Evolutionary conservation across 2,329 filamentous ascomycete genomes (phyloP).

Genomic region (Hansfordia pulvinata): DNA sequence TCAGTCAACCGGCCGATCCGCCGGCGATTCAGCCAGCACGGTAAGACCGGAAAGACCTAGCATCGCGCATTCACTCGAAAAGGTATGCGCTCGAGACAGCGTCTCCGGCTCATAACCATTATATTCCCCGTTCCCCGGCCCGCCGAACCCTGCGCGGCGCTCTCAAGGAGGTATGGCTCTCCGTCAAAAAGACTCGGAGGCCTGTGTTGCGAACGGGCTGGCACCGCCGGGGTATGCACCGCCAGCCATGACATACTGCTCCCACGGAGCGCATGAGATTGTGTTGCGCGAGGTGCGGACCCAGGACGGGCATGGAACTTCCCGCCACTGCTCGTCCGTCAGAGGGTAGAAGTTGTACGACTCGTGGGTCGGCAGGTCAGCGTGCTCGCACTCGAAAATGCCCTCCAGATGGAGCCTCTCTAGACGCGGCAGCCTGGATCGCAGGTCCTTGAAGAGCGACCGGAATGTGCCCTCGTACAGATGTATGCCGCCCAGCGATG

Average conservation of each 20-base stretch:
- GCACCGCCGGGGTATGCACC: conserved; percentile 18
- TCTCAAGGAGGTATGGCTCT: too few species aligned
- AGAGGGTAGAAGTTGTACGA: conserved; percentile 26
- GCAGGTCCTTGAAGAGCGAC: conserved; percentile 26
- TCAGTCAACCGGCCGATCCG: too few species aligned
- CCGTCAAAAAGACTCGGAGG: too few species aligned
- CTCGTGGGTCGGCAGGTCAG: conserved; percentile 21
- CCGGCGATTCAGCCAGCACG: too few species aligned
- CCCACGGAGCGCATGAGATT: conserved; percentile 23
- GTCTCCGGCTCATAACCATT: too few species aligned
- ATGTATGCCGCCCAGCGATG: conserved; percentile 27
- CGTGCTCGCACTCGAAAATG: conserved; percentile 26
- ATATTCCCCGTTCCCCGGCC: too few species aligned
- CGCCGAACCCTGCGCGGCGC: too few species aligned
- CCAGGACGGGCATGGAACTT: conserved; percentile 14
- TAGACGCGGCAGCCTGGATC: conserved; percentile 20
- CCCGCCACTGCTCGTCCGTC: conserved; percentile 26
- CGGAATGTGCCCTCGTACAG: conserved; percentile 29
- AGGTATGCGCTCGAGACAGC: too few species aligned
- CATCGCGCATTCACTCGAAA: too few species aligned
- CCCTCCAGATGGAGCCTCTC: conserved; percentile 30
- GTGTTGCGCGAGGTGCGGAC: conserved; percentile 15
- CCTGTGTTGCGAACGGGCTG: too few species aligned
- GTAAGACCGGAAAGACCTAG: too few species aligned
- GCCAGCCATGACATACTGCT: conserved; percentile 24